phyloP scores from a whole-genome alignment of 345 rosid genomes.

The Ceriops zippeliana region DNA sequence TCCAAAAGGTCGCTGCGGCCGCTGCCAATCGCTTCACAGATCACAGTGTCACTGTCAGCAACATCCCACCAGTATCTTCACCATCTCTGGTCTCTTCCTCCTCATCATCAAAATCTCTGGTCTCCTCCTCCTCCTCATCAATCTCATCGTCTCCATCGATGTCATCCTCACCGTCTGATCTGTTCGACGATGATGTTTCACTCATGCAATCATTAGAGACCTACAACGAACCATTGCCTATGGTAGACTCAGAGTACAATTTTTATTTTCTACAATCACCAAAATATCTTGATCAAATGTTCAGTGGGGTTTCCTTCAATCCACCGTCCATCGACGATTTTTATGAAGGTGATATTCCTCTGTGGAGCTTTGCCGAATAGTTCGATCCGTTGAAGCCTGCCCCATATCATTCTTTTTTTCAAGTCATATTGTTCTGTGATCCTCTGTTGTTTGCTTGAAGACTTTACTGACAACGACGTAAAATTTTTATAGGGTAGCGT shows the following conservation, averaged over 20 bases:
- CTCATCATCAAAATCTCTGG: constrained; percentile 21
- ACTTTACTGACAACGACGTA: constrained; percentile 34
- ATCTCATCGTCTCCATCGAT: constrained; percentile 34
- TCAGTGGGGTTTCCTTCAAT: constrained; percentile 36
- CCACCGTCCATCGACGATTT: constrained; percentile 47
- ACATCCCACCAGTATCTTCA: constrained; percentile 20
- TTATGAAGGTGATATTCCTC: constrained; percentile 59
- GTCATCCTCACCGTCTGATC: constrained; percentile 44
- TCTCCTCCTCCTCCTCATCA: constrained; percentile 25
- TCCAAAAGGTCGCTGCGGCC: constrained; percentile 80
- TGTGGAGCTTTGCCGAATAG: constrained; percentile 73
- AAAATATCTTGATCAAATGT: constrained; percentile 53
- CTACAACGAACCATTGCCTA: constrained; percentile 25
- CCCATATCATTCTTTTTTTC: constrained; percentile 13
- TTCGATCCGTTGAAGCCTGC: not conserved
- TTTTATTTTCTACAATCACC: constrained; percentile 52
- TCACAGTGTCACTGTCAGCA: constrained; percentile 5
- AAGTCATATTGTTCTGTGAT: not conserved
- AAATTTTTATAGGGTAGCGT: constrained; percentile 6
- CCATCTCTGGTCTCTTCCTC: constrained; percentile 15
- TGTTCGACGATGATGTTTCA: constrained; percentile 42
- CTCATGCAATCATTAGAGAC: constrained; percentile 34
- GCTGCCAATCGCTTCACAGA: constrained; percentile 46
- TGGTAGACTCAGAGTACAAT: constrained; percentile 42
- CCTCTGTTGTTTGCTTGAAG: constrained; percentile 26